These are phyloP conservation scores for Trichoderma erinaceum DNA, from an alignment of 495 filamentous ascomycete genomes.

Conservation along the genomic window DNA sequence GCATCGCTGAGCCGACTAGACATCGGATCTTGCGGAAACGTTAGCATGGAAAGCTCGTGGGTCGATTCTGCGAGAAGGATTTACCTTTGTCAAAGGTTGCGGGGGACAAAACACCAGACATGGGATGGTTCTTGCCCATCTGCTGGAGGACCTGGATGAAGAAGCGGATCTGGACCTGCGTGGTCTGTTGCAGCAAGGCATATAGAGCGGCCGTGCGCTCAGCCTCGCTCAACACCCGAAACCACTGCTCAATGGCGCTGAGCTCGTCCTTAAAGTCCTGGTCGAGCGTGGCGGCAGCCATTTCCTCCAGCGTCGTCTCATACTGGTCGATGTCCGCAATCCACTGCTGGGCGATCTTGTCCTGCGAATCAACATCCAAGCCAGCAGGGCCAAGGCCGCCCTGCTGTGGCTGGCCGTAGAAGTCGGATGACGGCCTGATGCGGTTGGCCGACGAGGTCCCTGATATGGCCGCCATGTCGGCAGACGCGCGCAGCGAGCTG, in stretches of 20 bases:
- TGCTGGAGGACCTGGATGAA: slow-evolving; percentile 98
- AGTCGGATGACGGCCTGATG: slow-evolving; percentile 92
- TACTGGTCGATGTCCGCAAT: slow-evolving; percentile 98
- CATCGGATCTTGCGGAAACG: slow-evolving; percentile 71
- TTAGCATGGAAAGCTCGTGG: slow-evolving; percentile 14
- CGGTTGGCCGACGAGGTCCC: slow-evolving; percentile 67
- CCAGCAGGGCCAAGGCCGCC: slow-evolving; percentile 51
- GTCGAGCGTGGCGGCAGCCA: slow-evolving; percentile 95
- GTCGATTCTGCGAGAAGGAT: slow-evolving; percentile 15
- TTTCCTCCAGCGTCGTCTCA: slow-evolving; percentile 94
- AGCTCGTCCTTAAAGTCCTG: slow-evolving; percentile 99
- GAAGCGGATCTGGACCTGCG: slow-evolving; percentile 97
- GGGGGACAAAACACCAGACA: slow-evolving; percentile 92
- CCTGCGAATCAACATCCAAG: slow-evolving; percentile 68
- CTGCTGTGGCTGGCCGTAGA: slow-evolving; percentile 69
- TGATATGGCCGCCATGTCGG: slow-evolving; percentile 88
- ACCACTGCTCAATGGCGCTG: slow-evolving; percentile 98
- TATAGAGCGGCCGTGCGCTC: slow-evolving; percentile 94
- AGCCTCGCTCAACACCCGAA: slow-evolving; percentile 92
- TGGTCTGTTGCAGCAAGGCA: slow-evolving; percentile 93
- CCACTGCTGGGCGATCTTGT: slow-evolving; percentile 96
- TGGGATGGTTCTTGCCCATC: slow-evolving; percentile 96
- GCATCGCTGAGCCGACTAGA: slow-evolving; percentile 92
- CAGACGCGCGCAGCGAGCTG: slow-evolving; percentile 88
- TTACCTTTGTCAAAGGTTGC: slow-evolving; percentile 96